Conservation (phyloP, 345 rosid species). For the Salix arbutifolia region DNA sequence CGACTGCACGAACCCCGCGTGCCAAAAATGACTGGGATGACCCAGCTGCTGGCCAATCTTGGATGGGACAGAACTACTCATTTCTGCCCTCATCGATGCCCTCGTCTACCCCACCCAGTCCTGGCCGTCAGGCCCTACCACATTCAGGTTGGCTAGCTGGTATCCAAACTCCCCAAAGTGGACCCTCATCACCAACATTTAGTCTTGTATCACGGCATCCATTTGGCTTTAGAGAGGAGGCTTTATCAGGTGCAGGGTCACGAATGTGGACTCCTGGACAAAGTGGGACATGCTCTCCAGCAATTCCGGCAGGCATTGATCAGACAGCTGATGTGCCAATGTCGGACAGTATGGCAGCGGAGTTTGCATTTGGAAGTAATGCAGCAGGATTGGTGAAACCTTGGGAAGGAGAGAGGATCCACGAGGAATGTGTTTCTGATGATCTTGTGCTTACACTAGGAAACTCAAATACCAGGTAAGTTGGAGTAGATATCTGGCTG, state of each 20-base stretch:
- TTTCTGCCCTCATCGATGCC: slow-evolving; percentile 46
- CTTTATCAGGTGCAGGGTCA: slow-evolving; percentile 61
- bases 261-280: slow-evolving; percentile 93
- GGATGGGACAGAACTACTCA: slow-evolving; percentile 45
- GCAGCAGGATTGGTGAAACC: slow-evolving; percentile 75
- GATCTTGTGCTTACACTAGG: slow-evolving; percentile 99
- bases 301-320: slow-evolving; percentile 63
- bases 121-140: slow-evolving; percentile 68
- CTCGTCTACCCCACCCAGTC: slow-evolving; percentile 94
- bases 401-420: slow-evolving; percentile 99
- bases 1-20: slow-evolving; percentile 76
- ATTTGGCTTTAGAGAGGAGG: slow-evolving; percentile 67
- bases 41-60: slow-evolving; percentile 43
- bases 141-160: slow-evolving; percentile 88
- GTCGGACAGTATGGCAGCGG: slow-evolving; percentile 69
- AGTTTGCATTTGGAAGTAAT: slow-evolving; percentile 84
- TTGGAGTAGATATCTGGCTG: neutral
- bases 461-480: slow-evolving; percentile 67
- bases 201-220: slow-evolving; percentile 77
- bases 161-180: slow-evolving; percentile 63
- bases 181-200: slow-evolving; percentile 85
- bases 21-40: slow-evolving; percentile 61
- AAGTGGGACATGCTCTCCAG: slow-evolving; percentile 96
- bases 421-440: slow-evolving; percentile 86
- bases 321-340: slow-evolving; percentile 81